Evolutionary conservation across 495 filamentous ascomycete species (phyloP), one percentile per base, ranked within the genome.

Genomic region (Penicillium argentinense): DNA sequence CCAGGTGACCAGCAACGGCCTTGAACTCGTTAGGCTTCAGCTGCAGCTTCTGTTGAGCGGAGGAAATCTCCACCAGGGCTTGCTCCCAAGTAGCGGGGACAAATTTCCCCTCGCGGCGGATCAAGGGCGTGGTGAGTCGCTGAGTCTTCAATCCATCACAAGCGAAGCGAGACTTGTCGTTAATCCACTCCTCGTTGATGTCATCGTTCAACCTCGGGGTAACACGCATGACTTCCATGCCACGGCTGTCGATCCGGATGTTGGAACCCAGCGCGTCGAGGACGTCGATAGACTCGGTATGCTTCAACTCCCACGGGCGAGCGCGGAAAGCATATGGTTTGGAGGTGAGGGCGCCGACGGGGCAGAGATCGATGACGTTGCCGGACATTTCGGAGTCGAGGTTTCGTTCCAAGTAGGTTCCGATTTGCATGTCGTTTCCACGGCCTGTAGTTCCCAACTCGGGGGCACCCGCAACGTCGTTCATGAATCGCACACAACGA

Each of bases 141-240:
- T 98, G 93, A 24, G 91, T 96, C 78, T 86, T 91, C 49, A 98
- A 73, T n/a, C 92, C 93, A 71, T 98, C 93, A 66, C 91, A 96
- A 6, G 93, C 92, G 68, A 97, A 98, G 23, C 93, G 80, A 17
- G 89, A 86, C 75, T 98, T 98, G 74, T 98, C 93, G 62, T 97
- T 92, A 62, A 98, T 96, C 93, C 93, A 98, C 71, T 97, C 93
- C 71, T 98, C 93, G 66, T 98, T 98, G 49, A 98, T 81, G 62
- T 97, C 91, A 56, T 98, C 93, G 63, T 97, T 98, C 39, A 97
- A 78, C 55, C 93, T 79, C 12, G 93, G 93, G 13, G 95, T 60
- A 43, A 98, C 78, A 42, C 95, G 82, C 93, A 97, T 96, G 27
- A 98, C 91, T 68, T 97, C 90, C 57, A 97, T 68, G n/a, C 93